Conservation (phyloP, 116 monocot species). For the Papilionanthe hybrid region DNA sequence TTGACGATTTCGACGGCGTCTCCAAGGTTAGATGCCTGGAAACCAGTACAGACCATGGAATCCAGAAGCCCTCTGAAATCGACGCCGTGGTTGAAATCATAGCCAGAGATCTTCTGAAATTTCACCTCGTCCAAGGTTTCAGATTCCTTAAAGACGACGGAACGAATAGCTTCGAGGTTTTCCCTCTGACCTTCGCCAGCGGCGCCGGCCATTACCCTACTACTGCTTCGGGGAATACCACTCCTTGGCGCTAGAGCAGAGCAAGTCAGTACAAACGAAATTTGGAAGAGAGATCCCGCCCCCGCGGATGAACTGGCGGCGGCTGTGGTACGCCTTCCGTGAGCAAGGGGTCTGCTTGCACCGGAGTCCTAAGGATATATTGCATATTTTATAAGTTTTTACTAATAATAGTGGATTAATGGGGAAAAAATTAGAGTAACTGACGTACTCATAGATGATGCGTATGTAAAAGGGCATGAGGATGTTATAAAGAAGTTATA, state of each 20-base stretch:
- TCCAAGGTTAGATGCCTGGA: slow-evolving; percentile 90
- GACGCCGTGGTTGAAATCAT: slow-evolving; percentile 58
- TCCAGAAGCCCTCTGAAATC: slow-evolving; percentile 37
- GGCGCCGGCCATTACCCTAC: slow-evolving; percentile 6
- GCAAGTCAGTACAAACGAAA: no score
- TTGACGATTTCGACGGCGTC: slow-evolving; percentile 70
- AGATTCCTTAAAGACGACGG: slow-evolving; percentile 61
- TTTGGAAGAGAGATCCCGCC: no score
- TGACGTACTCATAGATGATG: no score
- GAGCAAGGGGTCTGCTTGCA: no score
- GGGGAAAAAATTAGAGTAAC: no score
- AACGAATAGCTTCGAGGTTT: slow-evolving; percentile 36
- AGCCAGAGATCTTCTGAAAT: slow-evolving; percentile 47
- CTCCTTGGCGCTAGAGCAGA: background rate
- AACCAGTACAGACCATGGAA: slow-evolving; percentile 64
- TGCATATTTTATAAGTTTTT: no score
- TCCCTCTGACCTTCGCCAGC: slow-evolving; percentile 20
- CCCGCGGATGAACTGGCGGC: no score
- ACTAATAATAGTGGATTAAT: no score
- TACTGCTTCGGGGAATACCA: background rate
- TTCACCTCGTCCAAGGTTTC: slow-evolving; percentile 36
- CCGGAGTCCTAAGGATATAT: no score
- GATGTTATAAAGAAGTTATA: no score
- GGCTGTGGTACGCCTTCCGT: no score
- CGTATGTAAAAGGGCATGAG: no score